Base-by-base conservation (phyloP, 805 yeast genomes). In the Spencermartinsiella europaea region DNA sequence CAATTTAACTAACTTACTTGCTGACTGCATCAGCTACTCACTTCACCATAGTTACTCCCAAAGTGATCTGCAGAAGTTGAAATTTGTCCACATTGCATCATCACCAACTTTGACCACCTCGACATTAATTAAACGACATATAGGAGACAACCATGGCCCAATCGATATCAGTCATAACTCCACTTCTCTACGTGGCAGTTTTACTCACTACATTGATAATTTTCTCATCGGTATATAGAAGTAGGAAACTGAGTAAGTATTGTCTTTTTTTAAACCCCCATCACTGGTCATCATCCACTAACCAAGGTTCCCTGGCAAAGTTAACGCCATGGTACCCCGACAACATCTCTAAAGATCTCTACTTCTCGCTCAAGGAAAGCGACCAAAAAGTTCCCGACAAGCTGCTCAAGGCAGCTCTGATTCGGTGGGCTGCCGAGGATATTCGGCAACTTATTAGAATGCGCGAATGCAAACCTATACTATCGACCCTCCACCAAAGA, bases 341-440 rank as follows among this genome's bases (percentile, higher is more conserved):
- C 34, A 84, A 85, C 65, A 73, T 77, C 52, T 76, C 87, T 3
- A 73, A 79, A 52, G 82, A 79, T 47, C 62, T 87, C 50, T 88
- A 82, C 63, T 63, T 71, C 44, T 74, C 80, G 40, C 69, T 90
- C 46, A 76, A 78, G 56, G 69, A 68, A 14, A 71, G 70, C 57
- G 73, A 73, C 15, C 75, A 76, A 22, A 77, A 78, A 50, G 85
- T 89, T 4, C 89, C 90, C 53, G 91, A 83, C 20, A 86, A 82
- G 58, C 81, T 86, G 17, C 57, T 85, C 57, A 84, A 83, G 59
- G 83, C 86, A 14, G 85, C 85, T 1, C 60, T 81, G 36, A 58
- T 81, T 44, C 74, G 77, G 55, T 75, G 86, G 67, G 86, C 95
- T n/a, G 84, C 90, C 5, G 98, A 91, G 67, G 85, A 89, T 8